These are phyloP conservation scores for Globisporangium cylindrosporum DNA, from an alignment of 352 stramenopile species.

Conservation along the genomic window DNA sequence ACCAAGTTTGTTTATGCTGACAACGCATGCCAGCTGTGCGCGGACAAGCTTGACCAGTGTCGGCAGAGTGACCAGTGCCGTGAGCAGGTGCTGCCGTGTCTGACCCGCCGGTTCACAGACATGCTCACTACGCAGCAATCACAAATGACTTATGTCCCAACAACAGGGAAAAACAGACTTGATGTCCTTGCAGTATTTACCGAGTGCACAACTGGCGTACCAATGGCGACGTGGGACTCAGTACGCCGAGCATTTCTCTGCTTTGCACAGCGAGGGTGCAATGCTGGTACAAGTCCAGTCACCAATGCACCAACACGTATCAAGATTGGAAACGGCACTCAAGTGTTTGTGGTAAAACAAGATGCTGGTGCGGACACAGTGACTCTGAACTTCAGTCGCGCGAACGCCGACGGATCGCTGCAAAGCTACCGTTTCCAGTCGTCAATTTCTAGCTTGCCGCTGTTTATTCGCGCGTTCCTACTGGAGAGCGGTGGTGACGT, in stretches of 20 bases:
- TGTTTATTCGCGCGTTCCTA: slow-evolving; percentile 26
- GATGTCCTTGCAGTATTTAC: slow-evolving; percentile 1
- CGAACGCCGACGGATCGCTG: background rate
- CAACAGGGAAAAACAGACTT: slow-evolving; percentile 1
- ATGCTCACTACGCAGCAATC: background rate
- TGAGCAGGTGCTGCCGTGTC: slow-evolving; percentile 4
- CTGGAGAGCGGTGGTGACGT: slow-evolving; percentile 23
- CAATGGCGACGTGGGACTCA: slow-evolving; percentile 4
- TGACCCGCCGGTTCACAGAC: background rate
- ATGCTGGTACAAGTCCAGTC: background rate
- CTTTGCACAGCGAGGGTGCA: background rate
- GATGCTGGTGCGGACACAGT: background rate
- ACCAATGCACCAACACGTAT: background rate
- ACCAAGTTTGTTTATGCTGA: background rate
- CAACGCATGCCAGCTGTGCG: slow-evolving; percentile 3
- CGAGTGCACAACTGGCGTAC: slow-evolving; percentile 1
- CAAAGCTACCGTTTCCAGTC: slow-evolving; percentile 15
- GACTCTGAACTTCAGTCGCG: slow-evolving; percentile 3
- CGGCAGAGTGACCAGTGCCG: slow-evolving; percentile 12
- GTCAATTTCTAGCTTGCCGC: slow-evolving; percentile 3
- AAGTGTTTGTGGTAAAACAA: slow-evolving; percentile 9
- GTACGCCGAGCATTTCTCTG: slow-evolving; percentile 12
- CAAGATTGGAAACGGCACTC: slow-evolving; percentile 13
- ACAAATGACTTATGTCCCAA: background rate
- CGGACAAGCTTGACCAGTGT: slow-evolving; percentile 2